These are phyloP conservation scores for Cyanodermella asteris DNA, from an alignment of 2,329 filamentous ascomycete species.

Conservation along the genomic window DNA sequence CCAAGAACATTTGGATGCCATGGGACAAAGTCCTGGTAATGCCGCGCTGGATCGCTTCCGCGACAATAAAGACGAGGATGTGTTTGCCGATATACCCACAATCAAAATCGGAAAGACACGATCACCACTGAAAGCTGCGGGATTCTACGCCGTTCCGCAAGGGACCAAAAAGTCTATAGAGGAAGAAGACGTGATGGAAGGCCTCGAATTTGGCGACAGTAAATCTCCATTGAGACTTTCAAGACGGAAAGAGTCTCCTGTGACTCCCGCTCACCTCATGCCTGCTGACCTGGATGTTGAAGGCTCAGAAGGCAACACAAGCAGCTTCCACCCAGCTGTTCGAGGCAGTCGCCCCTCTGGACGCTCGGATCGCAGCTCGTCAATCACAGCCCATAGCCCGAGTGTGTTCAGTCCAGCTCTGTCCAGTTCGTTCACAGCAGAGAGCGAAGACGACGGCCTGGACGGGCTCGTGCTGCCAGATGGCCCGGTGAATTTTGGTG, in stretches of 20 bases:
- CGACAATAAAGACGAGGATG: constrained; percentile 38
- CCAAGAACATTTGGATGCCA: constrained; percentile 9
- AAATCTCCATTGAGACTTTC: constrained; percentile 42
- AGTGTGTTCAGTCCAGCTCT: constrained; percentile 87
- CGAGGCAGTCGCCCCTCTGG: constrained; percentile 64
- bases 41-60: constrained; percentile 39
- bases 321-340: constrained; percentile 77
- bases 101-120: constrained; percentile 45
- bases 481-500: constrained; percentile 63
- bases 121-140: constrained; percentile 27
- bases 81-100: constrained; percentile 42
- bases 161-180: constrained; percentile 19
- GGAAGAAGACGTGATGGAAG: constrained; percentile 49
- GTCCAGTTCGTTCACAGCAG: constrained; percentile 70
- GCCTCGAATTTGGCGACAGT: constrained; percentile 48
- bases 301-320: constrained; percentile 83
- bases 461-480: constrained; percentile 72
- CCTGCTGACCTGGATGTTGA: constrained; percentile 59
- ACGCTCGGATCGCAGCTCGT: constrained; percentile 66
- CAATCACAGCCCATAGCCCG: constrained; percentile 63
- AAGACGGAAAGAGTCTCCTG: constrained; percentile 35
- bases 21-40: constrained; percentile 25
- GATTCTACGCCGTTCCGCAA: constrained; percentile 34
- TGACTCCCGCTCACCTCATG: constrained; percentile 28
- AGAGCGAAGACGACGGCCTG: constrained; percentile 84